Evolutionary conservation across 2,329 filamentous ascomycete genomes (phyloP).

Genomic region (Chrysosporium queenslandicum): DNA sequence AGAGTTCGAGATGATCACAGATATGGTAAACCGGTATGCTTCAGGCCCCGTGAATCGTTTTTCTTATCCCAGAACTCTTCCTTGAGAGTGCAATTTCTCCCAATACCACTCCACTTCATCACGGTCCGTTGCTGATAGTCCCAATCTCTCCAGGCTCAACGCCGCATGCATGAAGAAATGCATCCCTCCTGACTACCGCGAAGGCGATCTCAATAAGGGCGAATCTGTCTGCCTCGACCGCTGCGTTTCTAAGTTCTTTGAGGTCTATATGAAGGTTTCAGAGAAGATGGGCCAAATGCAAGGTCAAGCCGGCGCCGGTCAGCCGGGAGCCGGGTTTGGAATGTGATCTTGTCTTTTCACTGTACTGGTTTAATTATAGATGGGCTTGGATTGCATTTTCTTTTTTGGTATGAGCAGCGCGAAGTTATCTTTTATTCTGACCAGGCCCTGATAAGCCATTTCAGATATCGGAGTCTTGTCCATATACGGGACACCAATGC

Average conservation of each 20-base stretch:
- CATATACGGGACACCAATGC: neutral
- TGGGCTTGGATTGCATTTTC: neutral
- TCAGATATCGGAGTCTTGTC: neutral
- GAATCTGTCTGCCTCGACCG: conserved; percentile 97
- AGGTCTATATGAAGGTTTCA: conserved; percentile 94
- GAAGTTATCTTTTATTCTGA: neutral
- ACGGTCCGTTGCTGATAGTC: neutral
- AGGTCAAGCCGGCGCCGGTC: conserved; percentile 62
- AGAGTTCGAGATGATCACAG: conserved; percentile 93
- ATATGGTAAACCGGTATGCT: conserved; percentile 91
- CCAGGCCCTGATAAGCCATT: neutral
- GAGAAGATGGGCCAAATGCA: conserved; percentile 98
- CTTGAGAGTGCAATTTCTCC: no score
- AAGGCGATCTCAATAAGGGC: conserved; percentile 96
- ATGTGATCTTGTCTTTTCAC: conserved; percentile 31
- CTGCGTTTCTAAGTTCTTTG: conserved; percentile 96
- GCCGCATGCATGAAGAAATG: conserved; percentile 92
- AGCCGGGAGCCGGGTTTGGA: conserved; percentile 46
- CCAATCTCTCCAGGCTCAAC: conserved; percentile 48
- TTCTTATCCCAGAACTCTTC: no score
- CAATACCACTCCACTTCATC: no score
- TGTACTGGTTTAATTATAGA: neutral
- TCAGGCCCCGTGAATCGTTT: neutral
- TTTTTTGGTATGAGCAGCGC: neutral
- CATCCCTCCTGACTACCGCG: conserved; percentile 83